These are phyloP conservation scores for Trichoderma atroviride DNA, from an alignment of 2,329 filamentous ascomycete genomes.

Conservation along the genomic window DNA sequence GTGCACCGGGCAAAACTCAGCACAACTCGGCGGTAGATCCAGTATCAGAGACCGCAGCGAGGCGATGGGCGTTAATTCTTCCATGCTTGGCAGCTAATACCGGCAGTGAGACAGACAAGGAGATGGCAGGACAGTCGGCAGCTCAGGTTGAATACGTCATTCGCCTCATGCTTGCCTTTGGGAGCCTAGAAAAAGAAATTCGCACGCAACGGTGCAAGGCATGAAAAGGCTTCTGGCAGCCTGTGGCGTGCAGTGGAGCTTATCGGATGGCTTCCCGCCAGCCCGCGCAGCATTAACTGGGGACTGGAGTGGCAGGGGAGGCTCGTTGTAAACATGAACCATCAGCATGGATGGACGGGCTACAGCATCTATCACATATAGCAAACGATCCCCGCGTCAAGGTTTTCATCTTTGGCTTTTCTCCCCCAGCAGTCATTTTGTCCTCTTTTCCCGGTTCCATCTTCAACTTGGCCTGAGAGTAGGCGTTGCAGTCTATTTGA, in stretches of 20 bases:
- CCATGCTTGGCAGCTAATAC: conserved; percentile 29
- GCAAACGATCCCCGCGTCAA: conserved; percentile 11
- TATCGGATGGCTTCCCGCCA: conserved; percentile 23
- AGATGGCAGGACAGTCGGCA: not conserved
- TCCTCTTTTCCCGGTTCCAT: too few relatives aligned
- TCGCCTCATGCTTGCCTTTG: not conserved
- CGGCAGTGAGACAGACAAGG: not conserved
- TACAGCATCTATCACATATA: conserved; percentile 11
- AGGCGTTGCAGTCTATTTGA: not conserved
- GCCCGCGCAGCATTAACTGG: conserved; percentile 19
- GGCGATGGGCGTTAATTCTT: conserved; percentile 34
- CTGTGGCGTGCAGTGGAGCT: conserved; percentile 20
- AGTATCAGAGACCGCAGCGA: conserved; percentile 56
- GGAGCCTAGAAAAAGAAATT: not conserved
- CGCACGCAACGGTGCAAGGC: not conserved
- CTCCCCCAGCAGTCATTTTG: not conserved
- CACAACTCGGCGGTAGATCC: conserved; percentile 73
- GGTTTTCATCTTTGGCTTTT: not conserved
- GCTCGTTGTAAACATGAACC: conserved; percentile 6
- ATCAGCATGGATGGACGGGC: not conserved
- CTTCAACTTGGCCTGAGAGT: not conserved
- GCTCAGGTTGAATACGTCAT: not conserved
- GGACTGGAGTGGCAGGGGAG: conserved; percentile 8
- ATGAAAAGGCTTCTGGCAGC: not conserved
- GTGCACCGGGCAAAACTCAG: conserved; percentile 69